Percentiles rank a stretch among this genome's conserved stretches.
Evolutionary conservation across 192 early-diverging fungal genomes (phyloP).

Genomic region (Dissophora ornata): DNA sequence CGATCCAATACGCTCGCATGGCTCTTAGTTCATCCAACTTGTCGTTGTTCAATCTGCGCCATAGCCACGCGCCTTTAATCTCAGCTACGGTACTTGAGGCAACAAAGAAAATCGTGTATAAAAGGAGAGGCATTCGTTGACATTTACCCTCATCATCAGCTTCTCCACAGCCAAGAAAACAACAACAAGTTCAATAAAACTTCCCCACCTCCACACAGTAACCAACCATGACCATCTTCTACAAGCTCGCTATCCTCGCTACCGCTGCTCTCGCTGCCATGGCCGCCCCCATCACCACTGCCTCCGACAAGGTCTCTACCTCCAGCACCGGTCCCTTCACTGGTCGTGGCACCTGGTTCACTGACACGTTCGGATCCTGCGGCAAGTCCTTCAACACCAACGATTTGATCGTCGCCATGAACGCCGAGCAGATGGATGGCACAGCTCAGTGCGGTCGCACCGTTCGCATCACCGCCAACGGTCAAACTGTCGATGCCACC

Average conservation of each 20-base stretch:
- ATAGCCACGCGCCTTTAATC: too few relatives aligned
- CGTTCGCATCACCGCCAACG: slow-evolving; percentile 38
- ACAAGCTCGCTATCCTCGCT: slow-evolving; percentile 43
- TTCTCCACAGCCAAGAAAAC: not conserved
- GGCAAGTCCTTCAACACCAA: slow-evolving; percentile 49
- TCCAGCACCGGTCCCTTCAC: slow-evolving; percentile 12
- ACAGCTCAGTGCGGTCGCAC: slow-evolving; percentile 51
- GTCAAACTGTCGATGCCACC: slow-evolving; percentile 34
- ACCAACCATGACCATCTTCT: slow-evolving; percentile 32
- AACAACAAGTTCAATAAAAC: slow-evolving; percentile 3
- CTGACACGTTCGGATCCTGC: slow-evolving; percentile 51
- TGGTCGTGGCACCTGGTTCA: slow-evolving; percentile 58
- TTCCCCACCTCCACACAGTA: not conserved
- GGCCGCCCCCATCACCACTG: slow-evolving; percentile 28
- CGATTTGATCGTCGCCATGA: slow-evolving; percentile 61
- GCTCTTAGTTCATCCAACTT: too few relatives aligned
- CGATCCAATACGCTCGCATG: too few relatives aligned
- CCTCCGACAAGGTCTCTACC: slow-evolving; percentile 1
- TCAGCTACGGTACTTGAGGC: too few relatives aligned
- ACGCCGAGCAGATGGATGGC: slow-evolving; percentile 49
- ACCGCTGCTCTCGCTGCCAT: slow-evolving; percentile 20
- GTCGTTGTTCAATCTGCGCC: too few relatives aligned
- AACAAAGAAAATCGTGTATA: slow-evolving; percentile 11
- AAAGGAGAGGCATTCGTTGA: slow-evolving; percentile 3
- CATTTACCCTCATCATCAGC: not conserved